Percentiles rank a stretch among this genome's conserved stretches.
Evolutionary conservation across 176 grass and related monocot species (phyloP).

Genomic region (Hyparrhenia diplandra): DNA sequence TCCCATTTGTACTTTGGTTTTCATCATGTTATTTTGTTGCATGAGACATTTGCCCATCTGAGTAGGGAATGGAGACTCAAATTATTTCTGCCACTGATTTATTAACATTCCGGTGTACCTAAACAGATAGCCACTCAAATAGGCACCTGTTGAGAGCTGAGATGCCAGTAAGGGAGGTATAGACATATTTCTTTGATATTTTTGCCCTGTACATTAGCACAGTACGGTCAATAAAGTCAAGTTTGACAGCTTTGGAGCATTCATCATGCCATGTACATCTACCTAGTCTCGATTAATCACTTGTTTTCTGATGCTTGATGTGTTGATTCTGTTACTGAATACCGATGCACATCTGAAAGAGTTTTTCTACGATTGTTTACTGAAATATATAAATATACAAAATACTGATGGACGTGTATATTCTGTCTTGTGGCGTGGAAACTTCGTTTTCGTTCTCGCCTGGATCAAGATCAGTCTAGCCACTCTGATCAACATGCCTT

Average conservation of each 20-base stretch:
- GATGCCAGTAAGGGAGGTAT: background rate
- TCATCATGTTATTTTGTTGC: background rate
- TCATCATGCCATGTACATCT: background rate
- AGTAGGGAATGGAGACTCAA: background rate
- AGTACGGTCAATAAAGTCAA: background rate
- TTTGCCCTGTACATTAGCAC: background rate
- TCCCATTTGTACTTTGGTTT: background rate
- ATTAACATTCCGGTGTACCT: background rate
- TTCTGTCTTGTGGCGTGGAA: background rate
- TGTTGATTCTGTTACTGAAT: background rate
- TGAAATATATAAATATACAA: no score
- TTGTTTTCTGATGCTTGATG: background rate
- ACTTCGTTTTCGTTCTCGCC: background rate
- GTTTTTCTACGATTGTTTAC: no score
- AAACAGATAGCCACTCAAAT: background rate
- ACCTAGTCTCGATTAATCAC: background rate
- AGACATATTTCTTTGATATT: background rate
- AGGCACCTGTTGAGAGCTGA: background rate
- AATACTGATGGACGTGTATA: no score
- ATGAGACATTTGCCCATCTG: background rate
- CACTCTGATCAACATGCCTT: no score
- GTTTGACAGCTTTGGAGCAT: background rate
- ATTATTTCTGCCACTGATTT: background rate
- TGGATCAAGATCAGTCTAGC: no score
- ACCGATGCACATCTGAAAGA: background rate